Evolutionary conservation across 495 filamentous ascomycete species (phyloP), one percentile per base, ranked within the genome.

Genomic region (Clohesyomyces aquaticus): DNA sequence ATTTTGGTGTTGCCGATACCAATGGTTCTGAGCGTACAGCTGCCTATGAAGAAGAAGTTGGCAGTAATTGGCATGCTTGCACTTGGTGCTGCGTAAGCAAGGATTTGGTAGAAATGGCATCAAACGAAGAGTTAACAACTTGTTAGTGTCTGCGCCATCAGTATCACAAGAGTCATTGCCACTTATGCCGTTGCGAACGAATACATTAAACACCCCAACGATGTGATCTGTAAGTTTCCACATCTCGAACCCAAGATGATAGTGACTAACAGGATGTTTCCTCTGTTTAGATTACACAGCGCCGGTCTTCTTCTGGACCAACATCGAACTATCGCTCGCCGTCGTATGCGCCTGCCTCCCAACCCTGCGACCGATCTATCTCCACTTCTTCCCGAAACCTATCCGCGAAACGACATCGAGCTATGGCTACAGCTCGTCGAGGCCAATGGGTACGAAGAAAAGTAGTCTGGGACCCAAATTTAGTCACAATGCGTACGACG

Each of bases 301-400:
- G 6, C 54, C 54, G 8, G 42, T 57, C 18, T 57, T 57, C 54
- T 57, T 57, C 26, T 57, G 54, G 54, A 47, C 26, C 1, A 57
- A 57, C 41, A 57, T 57, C 41, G 54, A 57, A 25, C 54, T 57
- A 12, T 57, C 54, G 22, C 38, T 57, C 1, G 54, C 54, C 19
- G 23, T 57, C 16, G 54, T 57, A 3, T 57, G 22, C 23, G 54
- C 54, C 21, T 57, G 54, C 26, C 54, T 57, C 16, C 54, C 54
- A 2, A 57, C 23, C 1, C 19, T 57, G n/a, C 38, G 54, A 2
- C 54, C 54, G 12, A 57, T 57, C 21, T 57, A 28, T 6, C 9
- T 29, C 3, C 38, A 46, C 38, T 57, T 27, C 23, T 21, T 8
- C 21, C 54, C 54, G 2, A 28, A 52, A 18, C 19, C 21, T 18